These are phyloP conservation scores for Tolypocladium ophioglossoides DNA, from an alignment of 2,329 filamentous ascomycete species.

Conservation along the genomic window DNA sequence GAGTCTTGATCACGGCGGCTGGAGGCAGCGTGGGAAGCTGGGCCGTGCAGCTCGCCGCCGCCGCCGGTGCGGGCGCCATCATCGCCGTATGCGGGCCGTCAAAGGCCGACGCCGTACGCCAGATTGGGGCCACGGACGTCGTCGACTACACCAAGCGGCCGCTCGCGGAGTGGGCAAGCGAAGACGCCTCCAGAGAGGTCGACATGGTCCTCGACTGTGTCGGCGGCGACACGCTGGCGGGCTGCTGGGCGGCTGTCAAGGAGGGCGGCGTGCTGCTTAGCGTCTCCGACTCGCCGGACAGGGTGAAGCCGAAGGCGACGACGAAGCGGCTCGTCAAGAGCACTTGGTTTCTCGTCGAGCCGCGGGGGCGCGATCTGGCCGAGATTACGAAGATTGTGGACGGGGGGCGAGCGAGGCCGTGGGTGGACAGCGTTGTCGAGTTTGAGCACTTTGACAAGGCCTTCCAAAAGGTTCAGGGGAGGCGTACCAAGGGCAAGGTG, in stretches of 20 bases:
- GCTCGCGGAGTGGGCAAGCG: conserved; percentile 19
- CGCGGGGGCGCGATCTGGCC: conserved; percentile 21
- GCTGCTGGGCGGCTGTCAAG: conserved; percentile 23
- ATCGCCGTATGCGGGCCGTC: conserved; percentile 20
- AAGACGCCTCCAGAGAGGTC: conserved; percentile 14
- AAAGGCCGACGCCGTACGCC: conserved; percentile 17
- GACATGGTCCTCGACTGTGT: conserved; percentile 27
- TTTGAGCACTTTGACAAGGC: conserved; percentile 27
- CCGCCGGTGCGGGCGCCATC: conserved; percentile 22
- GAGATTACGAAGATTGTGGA: conserved; percentile 23
- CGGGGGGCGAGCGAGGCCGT: conserved; percentile 17
- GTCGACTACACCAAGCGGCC: conserved; percentile 23
- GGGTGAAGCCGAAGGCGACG: conserved; percentile 16
- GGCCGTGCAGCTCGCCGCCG: conserved; percentile 26
- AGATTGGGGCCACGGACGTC: conserved; percentile 24
- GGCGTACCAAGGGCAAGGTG: conserved; percentile 27
- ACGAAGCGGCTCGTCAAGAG: conserved; percentile 17
- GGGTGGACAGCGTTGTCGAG: conserved; percentile 27
- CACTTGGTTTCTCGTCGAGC: conserved; percentile 26
- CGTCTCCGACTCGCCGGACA: conserved; percentile 18
- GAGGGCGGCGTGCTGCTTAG: conserved; percentile 22
- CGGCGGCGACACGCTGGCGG: conserved; percentile 20
- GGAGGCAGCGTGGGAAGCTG: conserved; percentile 28
- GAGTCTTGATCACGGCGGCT: conserved; percentile 28
- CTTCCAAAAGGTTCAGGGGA: conserved; percentile 23